Percentiles rank a stretch among this genome's conserved stretches.
Conservation (phyloP, 176 grass and related monocot genomes). For the Paspalum notatum region DNA sequence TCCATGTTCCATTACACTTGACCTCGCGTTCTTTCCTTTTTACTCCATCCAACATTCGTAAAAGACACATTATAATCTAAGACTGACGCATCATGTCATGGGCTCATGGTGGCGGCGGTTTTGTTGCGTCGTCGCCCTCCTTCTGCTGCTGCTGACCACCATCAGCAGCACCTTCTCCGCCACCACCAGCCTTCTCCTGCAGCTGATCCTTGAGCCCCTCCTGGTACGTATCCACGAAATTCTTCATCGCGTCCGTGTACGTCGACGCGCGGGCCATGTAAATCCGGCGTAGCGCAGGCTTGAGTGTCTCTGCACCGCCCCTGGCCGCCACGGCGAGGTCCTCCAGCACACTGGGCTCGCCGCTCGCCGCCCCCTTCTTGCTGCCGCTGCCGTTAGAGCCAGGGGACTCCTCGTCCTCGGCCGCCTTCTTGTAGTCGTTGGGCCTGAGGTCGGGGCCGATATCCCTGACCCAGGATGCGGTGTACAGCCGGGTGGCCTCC, state of each 20-base stretch:
- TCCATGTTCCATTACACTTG: too few relatives aligned
- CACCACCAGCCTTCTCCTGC: constrained; percentile 35
- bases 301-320: constrained; percentile 35
- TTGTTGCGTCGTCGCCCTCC: not conserved
- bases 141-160: not conserved
- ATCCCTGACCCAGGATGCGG: constrained; percentile 48
- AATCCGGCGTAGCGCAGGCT: constrained; percentile 21
- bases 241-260: constrained; percentile 43
- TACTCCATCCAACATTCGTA: too few relatives aligned
- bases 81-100: too few relatives aligned
- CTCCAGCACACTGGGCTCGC: constrained; percentile 33
- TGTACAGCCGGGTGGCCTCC: constrained; percentile 69
- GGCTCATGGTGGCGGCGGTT: not conserved
- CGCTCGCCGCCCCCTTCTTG: not conserved
- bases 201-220: constrained; percentile 47
- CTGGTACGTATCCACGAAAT: constrained; percentile 44
- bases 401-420: not conserved
- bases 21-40: too few relatives aligned
- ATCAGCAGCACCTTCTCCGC: not conserved
- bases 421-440: constrained; percentile 45
- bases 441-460: constrained; percentile 63
- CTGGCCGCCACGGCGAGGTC: not conserved
- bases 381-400: too few relatives aligned
- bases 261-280: constrained; percentile 45
- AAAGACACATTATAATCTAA: too few relatives aligned